Evolutionary conservation across 2,329 filamentous ascomycete genomes (phyloP), one percentile per base, ranked within the genome.

Genomic region (Fusarium transvaalense): DNA sequence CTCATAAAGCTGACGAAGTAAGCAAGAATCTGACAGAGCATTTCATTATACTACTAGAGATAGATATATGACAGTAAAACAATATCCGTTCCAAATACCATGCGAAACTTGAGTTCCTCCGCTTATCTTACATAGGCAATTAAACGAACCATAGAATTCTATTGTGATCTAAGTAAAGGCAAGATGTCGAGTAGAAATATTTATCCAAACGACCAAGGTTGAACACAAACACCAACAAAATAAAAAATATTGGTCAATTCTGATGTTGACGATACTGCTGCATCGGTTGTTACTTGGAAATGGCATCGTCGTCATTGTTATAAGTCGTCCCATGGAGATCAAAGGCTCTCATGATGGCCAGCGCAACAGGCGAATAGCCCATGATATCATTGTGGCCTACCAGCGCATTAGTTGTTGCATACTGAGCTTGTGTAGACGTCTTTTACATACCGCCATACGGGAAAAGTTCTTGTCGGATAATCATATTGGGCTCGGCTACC

Each of bases 351-450:
- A 90, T 84, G 1, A 92, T 84, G 3, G 90, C 90, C 38, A 91
- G 78, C 10, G 85, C 77, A 17, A 93, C 86, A 6, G 89, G 85
- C 2, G 89, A 84, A 74, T 87, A 91, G 9, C 86, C 86, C 76
- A 92, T 85, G 38, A 94, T 84, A 51, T 86, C 82, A 74, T 93
- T 93, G 75, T 94, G 92, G 8, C 88, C 90, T 92, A 56, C 10
- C 15, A 6, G 10, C 14, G 2, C 21, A 37, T 71, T 54, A 69
- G 56, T 29, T 10, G 10, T 10, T 19, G 19, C 14, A 12, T 13
- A n/a, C 12, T 8, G 27, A 6, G n/a, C 10, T 32, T 3, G 12
- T 21, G 13, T 61, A 34, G 8, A n/a, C 10, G 4, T 4, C 5
- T 15, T 14, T 29, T 32, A 77, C 84, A 77, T 70, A 88, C 86